Conservation (phyloP, 495 filamentous ascomycete genomes). For the Neurospora sp. region DNA sequence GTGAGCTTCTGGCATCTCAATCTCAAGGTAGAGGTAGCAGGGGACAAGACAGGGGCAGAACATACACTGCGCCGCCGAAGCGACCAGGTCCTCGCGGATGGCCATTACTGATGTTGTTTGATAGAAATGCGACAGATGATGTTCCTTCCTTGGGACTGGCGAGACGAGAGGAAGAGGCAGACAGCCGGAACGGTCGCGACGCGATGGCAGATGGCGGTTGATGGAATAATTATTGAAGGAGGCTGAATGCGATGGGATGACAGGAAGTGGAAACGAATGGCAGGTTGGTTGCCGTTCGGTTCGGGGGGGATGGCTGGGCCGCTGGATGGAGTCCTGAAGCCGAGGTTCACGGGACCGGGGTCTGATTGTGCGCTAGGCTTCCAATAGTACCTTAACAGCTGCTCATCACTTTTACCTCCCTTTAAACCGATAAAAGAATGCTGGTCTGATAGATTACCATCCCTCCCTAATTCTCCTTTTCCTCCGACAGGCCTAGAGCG, state of each 20-base stretch:
- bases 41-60: slow-evolving; percentile 24
- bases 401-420: not conserved
- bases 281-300: not conserved
- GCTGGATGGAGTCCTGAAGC: not conserved
- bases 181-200: not conserved
- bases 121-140: not conserved
- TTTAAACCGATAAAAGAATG: not conserved
- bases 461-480: not conserved
- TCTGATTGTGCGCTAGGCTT: not conserved
- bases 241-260: not conserved
- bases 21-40: slow-evolving; percentile 5
- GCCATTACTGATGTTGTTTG: slow-evolving; percentile 42
- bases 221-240: not conserved
- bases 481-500: not conserved
- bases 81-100: slow-evolving; percentile 75
- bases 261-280: not conserved
- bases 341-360: not conserved
- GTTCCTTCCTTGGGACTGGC: not conserved
- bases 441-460: not conserved
- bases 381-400: not conserved
- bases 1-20: not conserved
- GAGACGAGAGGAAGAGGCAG: not conserved
- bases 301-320: not conserved
- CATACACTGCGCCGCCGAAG: slow-evolving; percentile 53
- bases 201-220: not conserved